Percentiles rank a stretch among this genome's conserved stretches.
Conservation (phyloP, 1,284 basidiomycete genomes). For the Puccinia horiana region DNA sequence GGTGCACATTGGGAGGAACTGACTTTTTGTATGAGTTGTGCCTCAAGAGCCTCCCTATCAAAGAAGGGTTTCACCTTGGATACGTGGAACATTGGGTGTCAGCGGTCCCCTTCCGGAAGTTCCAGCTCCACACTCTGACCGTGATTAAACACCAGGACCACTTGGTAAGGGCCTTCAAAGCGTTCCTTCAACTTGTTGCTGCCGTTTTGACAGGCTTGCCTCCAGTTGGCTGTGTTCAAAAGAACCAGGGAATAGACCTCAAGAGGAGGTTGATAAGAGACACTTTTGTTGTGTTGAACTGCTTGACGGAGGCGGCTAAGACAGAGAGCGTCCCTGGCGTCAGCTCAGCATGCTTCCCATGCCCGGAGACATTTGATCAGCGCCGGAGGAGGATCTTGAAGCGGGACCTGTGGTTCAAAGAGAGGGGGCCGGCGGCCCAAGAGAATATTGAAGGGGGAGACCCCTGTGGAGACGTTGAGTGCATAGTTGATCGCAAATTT, state of each 20-base stretch:
- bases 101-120: not conserved
- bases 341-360: not conserved
- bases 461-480: slow-evolving; percentile 51
- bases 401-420: not conserved
- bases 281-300: slow-evolving; percentile 5
- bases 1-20: too few species aligned
- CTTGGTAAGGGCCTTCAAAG: slow-evolving; percentile 13
- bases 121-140: slow-evolving; percentile 9
- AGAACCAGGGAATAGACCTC: not conserved
- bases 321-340: not conserved
- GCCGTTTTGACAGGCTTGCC: not conserved
- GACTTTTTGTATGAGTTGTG: too few species aligned
- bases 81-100: slow-evolving; percentile 11
- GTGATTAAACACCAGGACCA: slow-evolving; percentile 3
- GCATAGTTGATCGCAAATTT: slow-evolving; percentile 51
- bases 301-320: slow-evolving; percentile 3
- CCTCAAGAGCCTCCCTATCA: too few species aligned
- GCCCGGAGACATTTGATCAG: not conserved
- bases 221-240: too few species aligned
- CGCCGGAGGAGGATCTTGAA: not conserved
- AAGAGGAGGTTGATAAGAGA: not conserved
- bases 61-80: slow-evolving; percentile 21
- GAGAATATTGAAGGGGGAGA: slow-evolving; percentile 50
- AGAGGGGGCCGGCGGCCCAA: slow-evolving; percentile 19
- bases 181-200: slow-evolving; percentile 11